Conservation (phyloP, 371 early-diverging fungal genomes). For the Mortierella sp. region DNA sequence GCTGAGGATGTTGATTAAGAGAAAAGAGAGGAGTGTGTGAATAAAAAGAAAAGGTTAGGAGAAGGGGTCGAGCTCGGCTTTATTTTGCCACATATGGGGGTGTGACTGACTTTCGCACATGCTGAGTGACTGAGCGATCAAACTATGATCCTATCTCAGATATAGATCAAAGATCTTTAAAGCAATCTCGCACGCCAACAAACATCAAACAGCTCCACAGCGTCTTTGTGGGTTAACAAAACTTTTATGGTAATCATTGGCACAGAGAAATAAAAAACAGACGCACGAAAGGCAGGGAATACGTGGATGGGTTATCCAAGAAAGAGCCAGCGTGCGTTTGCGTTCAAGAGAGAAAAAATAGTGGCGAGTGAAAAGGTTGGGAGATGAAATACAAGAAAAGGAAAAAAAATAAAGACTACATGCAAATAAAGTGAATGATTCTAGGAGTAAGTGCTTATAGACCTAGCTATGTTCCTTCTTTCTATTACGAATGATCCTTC, state of each 20-base stretch:
- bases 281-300: not conserved
- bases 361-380: not conserved
- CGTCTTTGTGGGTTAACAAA: not conserved
- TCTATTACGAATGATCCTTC: not conserved
- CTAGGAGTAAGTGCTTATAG: not conserved
- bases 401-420: not conserved
- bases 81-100: not conserved
- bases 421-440: not conserved
- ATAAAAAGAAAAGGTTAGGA: not conserved
- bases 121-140: not conserved
- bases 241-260: not conserved
- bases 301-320: not conserved
- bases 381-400: not conserved
- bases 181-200: no score
- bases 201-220: no score
- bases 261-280: not conserved
- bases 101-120: slow-evolving; percentile 3
- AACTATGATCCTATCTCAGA: not conserved
- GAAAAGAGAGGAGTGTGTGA: not conserved
- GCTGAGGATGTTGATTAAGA: not conserved
- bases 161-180: not conserved
- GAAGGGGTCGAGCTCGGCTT: not conserved
- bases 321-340: not conserved
- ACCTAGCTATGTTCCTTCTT: not conserved
- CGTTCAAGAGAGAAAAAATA: not conserved